A percentile compares a stretch with the other conserved stretches of the same genome.
Conservation (phyloP, 2,329 filamentous ascomycete genomes). For the Talaromyces marneffei region DNA sequence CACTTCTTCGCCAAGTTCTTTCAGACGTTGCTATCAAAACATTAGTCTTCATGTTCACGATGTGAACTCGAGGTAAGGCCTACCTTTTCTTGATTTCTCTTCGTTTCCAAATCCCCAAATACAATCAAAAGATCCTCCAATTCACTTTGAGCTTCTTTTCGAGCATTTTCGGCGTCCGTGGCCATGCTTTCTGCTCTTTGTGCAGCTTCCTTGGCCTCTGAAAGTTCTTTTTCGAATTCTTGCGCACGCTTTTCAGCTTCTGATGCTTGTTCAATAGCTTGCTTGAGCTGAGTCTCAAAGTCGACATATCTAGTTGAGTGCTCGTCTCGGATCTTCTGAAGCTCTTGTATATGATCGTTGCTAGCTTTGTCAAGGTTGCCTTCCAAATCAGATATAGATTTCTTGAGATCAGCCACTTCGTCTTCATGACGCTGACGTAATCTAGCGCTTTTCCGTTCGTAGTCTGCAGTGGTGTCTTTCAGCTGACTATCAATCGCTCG, state of each 20-base stretch:
- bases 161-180: constrained; percentile 55
- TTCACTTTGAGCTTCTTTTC: constrained; percentile 61
- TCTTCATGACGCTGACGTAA: constrained; percentile 47
- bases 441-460: constrained; percentile 35
- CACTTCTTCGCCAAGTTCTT: constrained; percentile 62
- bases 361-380: constrained; percentile 46
- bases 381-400: constrained; percentile 57
- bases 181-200: constrained; percentile 29
- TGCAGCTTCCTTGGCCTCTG: constrained; percentile 19
- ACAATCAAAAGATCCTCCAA: constrained; percentile 77
- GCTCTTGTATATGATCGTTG: constrained; percentile 56
- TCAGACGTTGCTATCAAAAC: constrained; percentile 51
- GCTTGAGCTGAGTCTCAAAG: constrained; percentile 49
- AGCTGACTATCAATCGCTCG: constrained; percentile 46
- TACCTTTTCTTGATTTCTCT: constrained; percentile 69
- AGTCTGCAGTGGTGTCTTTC: constrained; percentile 38
- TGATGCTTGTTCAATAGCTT: constrained; percentile 34
- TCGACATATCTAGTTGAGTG: constrained; percentile 39
- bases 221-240: constrained; percentile 18
- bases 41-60: constrained; percentile 25
- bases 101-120: constrained; percentile 74
- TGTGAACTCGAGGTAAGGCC: constrained; percentile 20
- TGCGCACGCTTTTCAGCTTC: constrained; percentile 28
- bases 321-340: constrained; percentile 52
- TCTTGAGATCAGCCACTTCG: constrained; percentile 58